Evolutionary conservation across 2,329 filamentous ascomycete species (phyloP).

Genomic region (Aureobasidium subglaciale): DNA sequence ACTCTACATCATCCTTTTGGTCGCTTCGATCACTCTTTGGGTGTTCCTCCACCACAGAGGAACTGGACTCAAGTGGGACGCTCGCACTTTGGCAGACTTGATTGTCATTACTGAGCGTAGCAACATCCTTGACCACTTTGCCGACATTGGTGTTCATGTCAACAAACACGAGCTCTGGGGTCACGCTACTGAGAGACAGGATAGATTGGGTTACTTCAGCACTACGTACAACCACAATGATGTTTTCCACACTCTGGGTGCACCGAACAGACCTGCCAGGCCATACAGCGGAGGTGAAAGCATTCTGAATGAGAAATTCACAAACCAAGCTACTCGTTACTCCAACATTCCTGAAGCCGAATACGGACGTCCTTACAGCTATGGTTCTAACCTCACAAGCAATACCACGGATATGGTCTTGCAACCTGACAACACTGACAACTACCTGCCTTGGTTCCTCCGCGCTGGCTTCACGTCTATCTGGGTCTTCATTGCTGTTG

Average conservation of each 20-base stretch:
- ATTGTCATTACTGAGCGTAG: constrained; percentile 71
- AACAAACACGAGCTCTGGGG: constrained; percentile 48
- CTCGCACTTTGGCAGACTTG: constrained; percentile 72
- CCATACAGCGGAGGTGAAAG: constrained; percentile 46
- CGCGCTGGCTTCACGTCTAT: constrained; percentile 57
- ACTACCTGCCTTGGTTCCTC: constrained; percentile 64
- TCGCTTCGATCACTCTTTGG: constrained; percentile 52
- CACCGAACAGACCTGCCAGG: constrained; percentile 46
- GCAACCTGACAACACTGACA: constrained; percentile 38
- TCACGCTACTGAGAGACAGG: constrained; percentile 50
- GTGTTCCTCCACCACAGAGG: constrained; percentile 57
- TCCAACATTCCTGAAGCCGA: constrained; percentile 26
- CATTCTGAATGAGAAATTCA: constrained; percentile 40
- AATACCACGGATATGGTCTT: constrained; percentile 48
- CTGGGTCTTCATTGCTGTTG: constrained; percentile 54
- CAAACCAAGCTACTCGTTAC: constrained; percentile 19
- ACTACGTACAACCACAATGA: constrained; percentile 56
- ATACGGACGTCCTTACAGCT: constrained; percentile 20
- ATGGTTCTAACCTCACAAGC: constrained; percentile 9
- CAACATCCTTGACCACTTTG: constrained; percentile 68
- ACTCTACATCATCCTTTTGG: constrained; percentile 61
- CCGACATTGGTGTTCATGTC: constrained; percentile 56
- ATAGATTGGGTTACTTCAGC: constrained; percentile 82
- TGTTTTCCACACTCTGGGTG: constrained; percentile 75
- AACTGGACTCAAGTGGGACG: constrained; percentile 81